phyloP scores from a whole-genome alignment of 345 rosid species.

The Citrus inodora region DNA sequence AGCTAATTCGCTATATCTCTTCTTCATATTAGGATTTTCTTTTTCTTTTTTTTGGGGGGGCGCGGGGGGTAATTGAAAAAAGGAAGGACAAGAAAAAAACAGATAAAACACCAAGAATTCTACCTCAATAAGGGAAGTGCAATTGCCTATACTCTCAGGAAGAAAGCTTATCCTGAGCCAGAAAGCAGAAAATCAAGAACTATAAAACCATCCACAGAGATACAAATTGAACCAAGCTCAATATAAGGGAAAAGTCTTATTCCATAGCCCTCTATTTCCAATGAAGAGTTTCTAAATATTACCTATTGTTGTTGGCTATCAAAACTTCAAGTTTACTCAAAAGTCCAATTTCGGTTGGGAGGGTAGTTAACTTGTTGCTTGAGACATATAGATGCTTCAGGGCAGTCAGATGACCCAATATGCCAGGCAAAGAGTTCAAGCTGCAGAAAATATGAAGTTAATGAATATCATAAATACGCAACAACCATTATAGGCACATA shows the following conservation, averaged over 20 bases:
- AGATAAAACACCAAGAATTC: not conserved
- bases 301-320: constrained; percentile 78
- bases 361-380: constrained; percentile 59
- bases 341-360: constrained; percentile 67
- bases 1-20: not conserved
- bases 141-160: constrained; percentile 50
- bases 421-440: constrained; percentile 56
- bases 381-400: constrained; percentile 67
- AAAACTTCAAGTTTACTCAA: constrained; percentile 73
- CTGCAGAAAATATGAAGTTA: constrained; percentile 43
- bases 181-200: constrained; percentile 7
- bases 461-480: not conserved
- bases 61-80: no score
- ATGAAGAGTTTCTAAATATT: not conserved
- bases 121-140: constrained; percentile 72
- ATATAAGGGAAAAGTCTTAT: not conserved
- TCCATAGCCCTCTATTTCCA: not conserved
- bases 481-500: not conserved
- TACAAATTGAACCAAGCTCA: not conserved
- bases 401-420: constrained; percentile 53
- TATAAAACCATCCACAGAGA: not conserved
- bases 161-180: constrained; percentile 52
- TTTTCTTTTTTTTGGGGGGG: no score
- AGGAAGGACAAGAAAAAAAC: no score
- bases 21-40: not conserved